A percentile compares a stretch with the other conserved stretches of the same genome.
Conservation (phyloP, 345 rosid genomes). For the Bruguiera sexangula region DNA sequence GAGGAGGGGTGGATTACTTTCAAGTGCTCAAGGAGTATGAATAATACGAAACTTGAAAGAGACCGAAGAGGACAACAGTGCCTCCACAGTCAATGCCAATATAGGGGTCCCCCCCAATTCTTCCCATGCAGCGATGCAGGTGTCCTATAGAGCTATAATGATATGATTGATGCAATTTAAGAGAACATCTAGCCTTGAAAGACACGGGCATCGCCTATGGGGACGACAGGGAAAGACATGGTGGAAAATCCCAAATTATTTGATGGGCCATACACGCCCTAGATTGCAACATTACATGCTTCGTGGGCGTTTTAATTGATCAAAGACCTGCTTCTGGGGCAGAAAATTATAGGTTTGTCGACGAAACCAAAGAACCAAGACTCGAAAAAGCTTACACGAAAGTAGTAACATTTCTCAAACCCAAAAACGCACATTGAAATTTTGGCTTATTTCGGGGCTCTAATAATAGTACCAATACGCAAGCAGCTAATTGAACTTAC, state of each 20-base stretch:
- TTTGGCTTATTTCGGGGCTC: not conserved
- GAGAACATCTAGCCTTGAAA: constrained; percentile 14
- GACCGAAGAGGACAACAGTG: not conserved
- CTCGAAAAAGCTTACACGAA: not conserved
- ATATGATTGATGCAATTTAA: constrained; percentile 29
- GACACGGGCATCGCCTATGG: constrained; percentile 14
- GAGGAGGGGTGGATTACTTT: too few relatives aligned
- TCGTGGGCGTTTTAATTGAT: not conserved
- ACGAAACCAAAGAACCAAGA: not conserved
- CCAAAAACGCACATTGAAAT: not conserved
- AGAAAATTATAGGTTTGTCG: constrained; percentile 22
- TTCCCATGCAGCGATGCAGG: constrained; percentile 15
- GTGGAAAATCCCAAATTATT: constrained; percentile 30
- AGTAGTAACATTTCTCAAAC: too few relatives aligned
- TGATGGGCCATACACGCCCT: constrained; percentile 10
- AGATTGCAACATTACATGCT: not conserved
- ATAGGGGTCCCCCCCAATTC: constrained; percentile 3
- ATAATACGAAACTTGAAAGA: not conserved
- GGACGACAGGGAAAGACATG: constrained; percentile 36
- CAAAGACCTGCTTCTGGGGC: not conserved
- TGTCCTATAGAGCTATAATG: constrained; percentile 20
- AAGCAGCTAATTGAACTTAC: not conserved
- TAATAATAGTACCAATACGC: not conserved
- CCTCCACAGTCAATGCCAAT: not conserved
- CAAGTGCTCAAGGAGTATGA: not conserved